A percentile compares a stretch with the other conserved stretches of the same genome.
Evolutionary conservation across 345 rosid species (phyloP).

Genomic region (Eucalyptus leucophloia): DNA sequence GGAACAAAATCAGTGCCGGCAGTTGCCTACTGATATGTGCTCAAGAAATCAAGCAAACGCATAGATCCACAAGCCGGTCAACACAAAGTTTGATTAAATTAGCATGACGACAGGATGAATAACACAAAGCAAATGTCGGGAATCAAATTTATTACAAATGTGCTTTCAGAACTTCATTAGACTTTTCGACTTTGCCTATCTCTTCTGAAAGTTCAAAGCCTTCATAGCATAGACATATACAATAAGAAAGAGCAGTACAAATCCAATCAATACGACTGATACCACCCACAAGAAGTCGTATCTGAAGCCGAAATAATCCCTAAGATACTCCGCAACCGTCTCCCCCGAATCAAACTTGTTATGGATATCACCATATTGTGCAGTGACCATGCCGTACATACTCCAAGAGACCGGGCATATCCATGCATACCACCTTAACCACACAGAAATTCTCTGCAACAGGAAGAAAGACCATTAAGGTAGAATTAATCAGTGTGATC

Average conservation of each 20-base stretch:
- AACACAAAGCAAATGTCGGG: neutral
- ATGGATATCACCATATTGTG: conserved; percentile 33
- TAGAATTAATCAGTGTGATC: neutral
- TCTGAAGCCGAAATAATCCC: conserved; percentile 27
- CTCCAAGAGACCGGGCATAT: conserved; percentile 34
- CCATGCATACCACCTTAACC: conserved; percentile 35
- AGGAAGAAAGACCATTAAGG: neutral
- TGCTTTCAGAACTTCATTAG: neutral
- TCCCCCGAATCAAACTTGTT: conserved; percentile 24
- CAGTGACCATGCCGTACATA: conserved; percentile 15
- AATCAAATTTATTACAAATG: neutral
- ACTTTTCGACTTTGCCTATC: neutral
- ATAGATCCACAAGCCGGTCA: neutral
- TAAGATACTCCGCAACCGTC: conserved; percentile 20
- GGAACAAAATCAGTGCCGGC: neutral
- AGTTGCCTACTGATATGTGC: neutral
- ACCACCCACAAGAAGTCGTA: conserved; percentile 17
- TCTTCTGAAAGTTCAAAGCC: conserved; percentile 32
- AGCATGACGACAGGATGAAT: neutral
- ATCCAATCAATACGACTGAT: conserved; percentile 11
- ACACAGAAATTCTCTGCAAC: conserved; percentile 25
- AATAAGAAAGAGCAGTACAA: conserved; percentile 7
- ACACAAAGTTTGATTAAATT: neutral
- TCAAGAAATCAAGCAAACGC: neutral
- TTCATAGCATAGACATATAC: conserved; percentile 16